phyloP scores from a whole-genome alignment of 83 land plant species.

The Diphasiastrum complanatum region DNA sequence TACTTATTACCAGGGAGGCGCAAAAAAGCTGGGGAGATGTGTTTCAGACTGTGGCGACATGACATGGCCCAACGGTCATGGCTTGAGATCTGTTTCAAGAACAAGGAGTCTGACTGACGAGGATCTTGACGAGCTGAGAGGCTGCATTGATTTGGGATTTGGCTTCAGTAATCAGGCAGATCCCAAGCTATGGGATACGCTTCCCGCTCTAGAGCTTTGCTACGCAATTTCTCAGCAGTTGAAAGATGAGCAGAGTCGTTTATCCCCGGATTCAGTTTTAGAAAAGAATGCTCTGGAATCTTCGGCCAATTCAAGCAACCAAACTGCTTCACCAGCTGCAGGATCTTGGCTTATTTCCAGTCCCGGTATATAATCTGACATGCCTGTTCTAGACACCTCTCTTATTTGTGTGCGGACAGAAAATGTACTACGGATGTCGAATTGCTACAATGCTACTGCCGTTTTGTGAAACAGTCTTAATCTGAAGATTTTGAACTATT shows the following conservation, averaged over 20 bases:
- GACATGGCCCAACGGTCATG: background rate
- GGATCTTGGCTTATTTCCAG: constrained; percentile 6
- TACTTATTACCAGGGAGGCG: background rate
- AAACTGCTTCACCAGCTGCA: background rate
- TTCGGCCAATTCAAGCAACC: background rate
- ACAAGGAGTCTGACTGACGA: constrained; percentile 20
- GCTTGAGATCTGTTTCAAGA: background rate
- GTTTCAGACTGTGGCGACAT: constrained; percentile 9
- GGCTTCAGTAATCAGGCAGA: constrained; percentile 18
- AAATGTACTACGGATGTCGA: background rate
- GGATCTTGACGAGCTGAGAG: constrained; percentile 28
- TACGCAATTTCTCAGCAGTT: constrained; percentile 21
- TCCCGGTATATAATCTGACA: constrained; percentile 5
- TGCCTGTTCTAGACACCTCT: too few relatives aligned
- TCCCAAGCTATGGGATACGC: constrained; percentile 9
- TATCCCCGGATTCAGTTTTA: constrained; percentile 6
- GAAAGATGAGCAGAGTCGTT: constrained; percentile 4
- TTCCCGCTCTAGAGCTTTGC: constrained; percentile 27
- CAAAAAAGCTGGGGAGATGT: background rate
- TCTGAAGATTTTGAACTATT: background rate
- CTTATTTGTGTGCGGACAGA: background rate
- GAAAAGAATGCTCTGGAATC: background rate
- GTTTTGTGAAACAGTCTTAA: background rate
- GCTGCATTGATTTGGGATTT: constrained; percentile 27
- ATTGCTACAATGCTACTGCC: background rate